A percentile compares a stretch with the other conserved stretches of the same genome.
phyloP scores from a whole-genome alignment of 345 rosid species.

The Iberis pinnata region DNA sequence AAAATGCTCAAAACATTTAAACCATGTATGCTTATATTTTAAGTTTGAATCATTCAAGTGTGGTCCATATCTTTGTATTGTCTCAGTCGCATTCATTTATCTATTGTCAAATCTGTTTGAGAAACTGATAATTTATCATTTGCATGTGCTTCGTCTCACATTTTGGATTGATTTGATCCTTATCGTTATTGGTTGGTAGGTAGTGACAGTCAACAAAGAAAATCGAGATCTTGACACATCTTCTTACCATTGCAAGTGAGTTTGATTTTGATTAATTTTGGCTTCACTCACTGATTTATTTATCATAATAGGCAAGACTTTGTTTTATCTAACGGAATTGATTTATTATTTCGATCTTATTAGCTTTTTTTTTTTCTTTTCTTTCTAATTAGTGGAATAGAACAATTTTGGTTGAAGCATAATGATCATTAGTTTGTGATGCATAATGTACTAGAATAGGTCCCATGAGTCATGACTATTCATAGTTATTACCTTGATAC shows the following conservation, averaged over 20 bases:
- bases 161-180: conserved; percentile 11
- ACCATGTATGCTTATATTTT: conserved; percentile 7
- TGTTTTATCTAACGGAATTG: too few species aligned
- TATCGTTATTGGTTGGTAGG: conserved; percentile 38
- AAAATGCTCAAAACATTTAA: neutral
- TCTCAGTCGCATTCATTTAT: conserved; percentile 14
- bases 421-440: too few species aligned
- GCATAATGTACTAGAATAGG: too few species aligned
- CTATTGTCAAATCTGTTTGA: neutral
- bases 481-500: too few species aligned
- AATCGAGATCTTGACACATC: conserved; percentile 59
- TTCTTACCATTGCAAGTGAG: conserved; percentile 79
- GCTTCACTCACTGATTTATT: too few species aligned
- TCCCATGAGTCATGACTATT: too few species aligned
- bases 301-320: too few species aligned
- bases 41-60: conserved; percentile 4
- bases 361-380: neutral
- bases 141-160: conserved; percentile 20
- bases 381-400: too few species aligned
- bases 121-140: conserved; percentile 11
- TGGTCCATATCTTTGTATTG: conserved; percentile 13
- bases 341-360: too few species aligned
- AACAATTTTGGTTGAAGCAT: too few species aligned
- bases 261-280: conserved; percentile 9
- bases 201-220: conserved; percentile 45